Conservation (phyloP, 371 early-diverging fungal species). For the Phascolomyces articulosus region DNA sequence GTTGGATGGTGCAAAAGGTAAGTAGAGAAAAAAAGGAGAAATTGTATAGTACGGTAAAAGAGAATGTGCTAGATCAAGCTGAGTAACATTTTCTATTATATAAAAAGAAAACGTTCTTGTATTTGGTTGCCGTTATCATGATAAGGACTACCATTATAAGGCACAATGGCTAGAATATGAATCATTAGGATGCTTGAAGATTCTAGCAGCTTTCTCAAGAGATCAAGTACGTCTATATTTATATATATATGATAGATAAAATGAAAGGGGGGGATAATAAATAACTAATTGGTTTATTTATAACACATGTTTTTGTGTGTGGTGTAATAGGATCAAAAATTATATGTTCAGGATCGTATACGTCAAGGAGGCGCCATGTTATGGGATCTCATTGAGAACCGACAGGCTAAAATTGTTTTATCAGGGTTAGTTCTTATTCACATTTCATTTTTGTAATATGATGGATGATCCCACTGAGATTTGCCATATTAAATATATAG, state of each 20-base stretch:
- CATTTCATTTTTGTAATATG: too few species aligned
- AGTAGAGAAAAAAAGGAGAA: too few species aligned
- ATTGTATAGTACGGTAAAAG: too few species aligned
- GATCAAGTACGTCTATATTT: conserved; percentile 29
- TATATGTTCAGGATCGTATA: conserved; percentile 87
- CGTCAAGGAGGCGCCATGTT: conserved; percentile 56
- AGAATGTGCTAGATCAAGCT: too few species aligned
- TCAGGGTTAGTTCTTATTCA: conserved; percentile 61
- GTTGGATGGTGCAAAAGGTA: conserved; percentile 45
- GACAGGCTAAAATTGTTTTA: conserved; percentile 65
- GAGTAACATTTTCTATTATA: neutral
- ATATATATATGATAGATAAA: too few species aligned
- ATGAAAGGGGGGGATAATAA: neutral
- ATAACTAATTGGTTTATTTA: neutral
- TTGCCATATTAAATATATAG: conserved; percentile 45
- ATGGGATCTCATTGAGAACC: conserved; percentile 67
- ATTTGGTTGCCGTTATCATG: conserved; percentile 78
- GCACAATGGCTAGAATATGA: conserved; percentile 65
- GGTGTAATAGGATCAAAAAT: conserved; percentile 31
- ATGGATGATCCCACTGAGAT: too few species aligned
- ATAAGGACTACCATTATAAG: conserved; percentile 76
- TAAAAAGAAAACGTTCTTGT: conserved; percentile 68
- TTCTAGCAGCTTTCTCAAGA: conserved; percentile 82
- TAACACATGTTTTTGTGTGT: too few species aligned
- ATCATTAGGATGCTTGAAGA: conserved; percentile 44